Evolutionary conservation across 139 green algal species (phyloP), one percentile per base, ranked within the genome.

Genomic region (Ettlia oleoabundans): DNA sequence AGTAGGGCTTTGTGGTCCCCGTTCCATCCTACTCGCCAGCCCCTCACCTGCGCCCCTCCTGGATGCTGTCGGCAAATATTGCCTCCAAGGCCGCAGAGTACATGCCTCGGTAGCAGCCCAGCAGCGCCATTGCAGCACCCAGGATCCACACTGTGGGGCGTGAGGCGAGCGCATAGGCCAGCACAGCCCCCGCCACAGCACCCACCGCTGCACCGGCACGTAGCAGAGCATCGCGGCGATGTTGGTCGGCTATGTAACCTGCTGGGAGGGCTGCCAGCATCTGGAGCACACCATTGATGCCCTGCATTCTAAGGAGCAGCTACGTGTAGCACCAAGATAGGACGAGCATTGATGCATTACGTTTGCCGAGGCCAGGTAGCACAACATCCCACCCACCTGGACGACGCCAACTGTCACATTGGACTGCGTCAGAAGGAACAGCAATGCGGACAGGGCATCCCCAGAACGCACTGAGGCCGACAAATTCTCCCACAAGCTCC

Each of bases 231-330:
- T 91, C 86, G 7, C 86, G 71, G 21, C 86, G 78, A 33, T 62
- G 62, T 5, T 47, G 53, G 58, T 92, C 88, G 2, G 86, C 65
- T 43, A 88, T 21, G 30, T 30, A 84, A 43, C 88, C 88, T 0
- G 86, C 83, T 3, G 86, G 86, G 21, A 89, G 35, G 4, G 88
- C 86, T 32, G 68, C 42, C 5, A 87, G 28, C 58, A 91, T 53
- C 80, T 89, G 85, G 35, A 86, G 18, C 28, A 86, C 63, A 42
- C 87, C 87, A 32, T 89, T 89, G 53, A 86, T 53, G 42, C 87
- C 87, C 68, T 90, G n/a, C n/a, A n/a, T n/a, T n/a, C n/a, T n/a
- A n/a, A n/a, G n/a, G n/a, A n/a, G n/a, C n/a, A n/a, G n/a, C n/a
- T n/a, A n/a, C n/a, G n/a, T n/a, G n/a, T n/a, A n/a, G n/a, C n/a